Evolutionary conservation across 1,139 yeast species (phyloP).

Genomic region (Yamadazyma diddensiae): DNA sequence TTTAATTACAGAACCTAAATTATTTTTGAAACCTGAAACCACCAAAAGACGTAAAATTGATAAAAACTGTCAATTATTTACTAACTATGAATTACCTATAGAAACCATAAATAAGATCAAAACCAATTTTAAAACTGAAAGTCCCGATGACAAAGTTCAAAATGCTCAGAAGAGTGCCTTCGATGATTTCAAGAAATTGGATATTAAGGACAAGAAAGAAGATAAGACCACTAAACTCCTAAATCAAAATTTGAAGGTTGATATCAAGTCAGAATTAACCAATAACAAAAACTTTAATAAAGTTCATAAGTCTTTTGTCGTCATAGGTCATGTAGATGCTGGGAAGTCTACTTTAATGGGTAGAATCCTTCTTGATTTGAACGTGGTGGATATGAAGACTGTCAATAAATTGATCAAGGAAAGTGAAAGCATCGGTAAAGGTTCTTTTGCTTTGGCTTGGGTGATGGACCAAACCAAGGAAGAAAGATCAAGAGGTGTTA

Average conservation of each 20-base stretch:
- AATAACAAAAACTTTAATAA: slow-evolving; percentile 38
- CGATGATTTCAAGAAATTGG: slow-evolving; percentile 34
- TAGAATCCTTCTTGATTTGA: slow-evolving; percentile 73
- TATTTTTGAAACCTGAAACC: slow-evolving; percentile 8
- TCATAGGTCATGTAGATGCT: slow-evolving; percentile 96
- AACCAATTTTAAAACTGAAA: slow-evolving; percentile 61
- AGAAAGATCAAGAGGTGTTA: slow-evolving; percentile 88
- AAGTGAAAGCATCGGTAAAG: slow-evolving; percentile 79
- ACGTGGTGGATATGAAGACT: slow-evolving; percentile 75
- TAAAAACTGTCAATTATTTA: slow-evolving; percentile 28
- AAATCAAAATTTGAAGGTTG: slow-evolving; percentile 27
- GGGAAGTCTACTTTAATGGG: slow-evolving; percentile 98
- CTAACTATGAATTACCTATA: slow-evolving; percentile 48
- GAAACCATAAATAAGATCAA: slow-evolving; percentile 44
- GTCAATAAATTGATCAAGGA: slow-evolving; percentile 77
- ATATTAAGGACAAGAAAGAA: slow-evolving; percentile 14
- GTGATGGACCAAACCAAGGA: slow-evolving; percentile 93
- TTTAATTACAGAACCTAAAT: slow-evolving; percentile 4
- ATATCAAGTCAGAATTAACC: slow-evolving; percentile 37
- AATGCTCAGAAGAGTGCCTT: slow-evolving; percentile 59
- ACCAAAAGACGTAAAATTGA: slow-evolving; percentile 9
- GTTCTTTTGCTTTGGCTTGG: slow-evolving; percentile 97
- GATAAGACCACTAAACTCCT: slow-evolving; percentile 12
- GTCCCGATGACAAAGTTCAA: slow-evolving; percentile 78
- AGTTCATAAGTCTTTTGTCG: slow-evolving; percentile 76